Evolutionary conservation across 331 rosid species (phyloP).

Genomic region (Acacia concinna): DNA sequence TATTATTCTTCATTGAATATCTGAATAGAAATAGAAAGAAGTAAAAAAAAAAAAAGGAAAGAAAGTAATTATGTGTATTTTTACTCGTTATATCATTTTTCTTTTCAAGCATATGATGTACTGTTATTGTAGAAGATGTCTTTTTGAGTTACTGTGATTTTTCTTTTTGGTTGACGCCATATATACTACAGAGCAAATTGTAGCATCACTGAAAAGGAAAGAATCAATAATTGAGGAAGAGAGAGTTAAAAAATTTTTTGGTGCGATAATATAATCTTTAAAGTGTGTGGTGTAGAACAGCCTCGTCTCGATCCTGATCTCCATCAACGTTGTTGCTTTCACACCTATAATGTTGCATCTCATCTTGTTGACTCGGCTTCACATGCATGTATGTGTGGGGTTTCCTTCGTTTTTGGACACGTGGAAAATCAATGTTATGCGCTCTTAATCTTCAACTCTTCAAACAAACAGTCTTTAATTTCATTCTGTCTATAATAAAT

Average conservation of each 20-base stretch:
- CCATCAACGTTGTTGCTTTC: constrained; percentile 38
- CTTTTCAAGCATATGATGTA: not conserved
- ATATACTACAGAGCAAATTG: constrained; percentile 15
- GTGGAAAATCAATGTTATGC: constrained; percentile 4
- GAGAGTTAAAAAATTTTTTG: constrained; percentile 4
- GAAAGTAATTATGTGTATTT: not conserved
- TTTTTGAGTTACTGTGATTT: not conserved
- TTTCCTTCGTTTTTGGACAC: constrained; percentile 4
- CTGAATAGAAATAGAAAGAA: not conserved
- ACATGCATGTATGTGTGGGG: constrained; percentile 11
- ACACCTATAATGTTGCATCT: constrained; percentile 20
- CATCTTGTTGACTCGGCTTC: constrained; percentile 27
- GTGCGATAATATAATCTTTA: not conserved
- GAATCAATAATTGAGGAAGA: constrained; percentile 13
- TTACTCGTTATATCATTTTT: not conserved
- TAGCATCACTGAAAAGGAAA: constrained; percentile 39
- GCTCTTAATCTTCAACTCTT: constrained; percentile 20
- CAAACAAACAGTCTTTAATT: no score
- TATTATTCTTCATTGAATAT: not conserved
- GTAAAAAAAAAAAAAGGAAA: not conserved
- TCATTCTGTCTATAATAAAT: not conserved
- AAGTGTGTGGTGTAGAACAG: not conserved
- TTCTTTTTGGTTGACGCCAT: constrained; percentile 25
- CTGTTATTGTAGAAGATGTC: not conserved
- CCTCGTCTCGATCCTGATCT: not conserved